Evolutionary conservation across 345 rosid species (phyloP), one percentile per base, ranked within the genome.

Genomic region (Microcos paniculata): DNA sequence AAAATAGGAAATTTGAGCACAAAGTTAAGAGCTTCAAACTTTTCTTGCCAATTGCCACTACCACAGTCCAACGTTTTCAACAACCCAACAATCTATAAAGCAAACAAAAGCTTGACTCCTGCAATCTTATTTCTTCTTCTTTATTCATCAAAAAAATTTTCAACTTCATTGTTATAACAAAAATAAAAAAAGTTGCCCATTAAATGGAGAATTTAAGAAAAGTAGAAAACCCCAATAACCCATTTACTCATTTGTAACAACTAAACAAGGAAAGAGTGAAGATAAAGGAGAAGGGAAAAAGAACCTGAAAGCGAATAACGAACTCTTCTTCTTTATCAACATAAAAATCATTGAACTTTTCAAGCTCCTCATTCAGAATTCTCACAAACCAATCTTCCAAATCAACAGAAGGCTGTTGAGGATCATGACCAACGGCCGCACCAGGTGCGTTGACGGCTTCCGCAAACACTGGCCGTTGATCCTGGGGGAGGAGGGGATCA

Each of bases 271-370:
- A 61, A 51, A 6, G 6, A 71, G 14, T 30, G 13, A 26, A 8
- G 15, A 66, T 52, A 42, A 79, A 62, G 33, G 31, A 21, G 28
- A 15, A 35, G 21, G 51, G 16, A 8, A 2, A 38, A 58, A 43
- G 40, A 24, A 89, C 98, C 95, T 91, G 98, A 84, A 91, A 84
- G 69, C 92, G 88, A 80, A 94, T 94, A 59, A 94, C 90, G 73
- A 92, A 91, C 42, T 92, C 97, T 73, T 92, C 97, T 83, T 94
- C 97, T 77, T 94, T 94, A 67, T 92, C 97, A 28, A 92, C 91
- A 67, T 87, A 94, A 67, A 94, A 92, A 80, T 92, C 98, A 57
- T 92, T 94, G 79, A 94, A 91, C 85, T 91, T 92, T 0, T 94
- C 94, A n/a, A 91, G 94, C 85, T 94, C 98, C 21, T 91, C 96